Evolutionary conservation across 1,284 basidiomycete species (phyloP), one percentile per base, ranked within the genome.

Genomic region (Laetiporus sulphureus): DNA sequence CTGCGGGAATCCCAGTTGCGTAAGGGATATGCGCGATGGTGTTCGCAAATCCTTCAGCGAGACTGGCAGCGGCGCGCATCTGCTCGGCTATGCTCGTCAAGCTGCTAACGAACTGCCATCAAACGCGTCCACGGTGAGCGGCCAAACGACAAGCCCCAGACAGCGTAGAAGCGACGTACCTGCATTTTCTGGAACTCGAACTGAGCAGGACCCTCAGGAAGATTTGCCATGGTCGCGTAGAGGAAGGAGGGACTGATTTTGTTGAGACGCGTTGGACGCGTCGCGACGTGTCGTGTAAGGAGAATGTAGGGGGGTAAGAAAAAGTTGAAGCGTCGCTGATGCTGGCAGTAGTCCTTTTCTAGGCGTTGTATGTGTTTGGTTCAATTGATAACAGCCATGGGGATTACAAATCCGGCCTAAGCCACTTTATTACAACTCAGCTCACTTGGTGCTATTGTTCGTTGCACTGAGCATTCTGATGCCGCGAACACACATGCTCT

Each of bases 11-110:
- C n/a, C 35, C 40, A 8, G 49, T 47, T 16, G 46, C 51, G 35
- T 54, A 54, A 21, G 53, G 45, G 13, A 56, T 36, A 23, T 51
- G 49, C 12, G 44, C 45, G 23, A 66, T 42, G 36, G 60, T 44
- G 27, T 60, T 56, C 11, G 55, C 46, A 46, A 78, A 81, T 34
- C 67, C 58, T 32, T 84, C 82, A 16, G 75, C 74, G 32, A 77
- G 55, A 38, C 63, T 62, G 4, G 79, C 78, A 44, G 74, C 76
- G 43, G 72, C 68, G 44, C 76, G 73, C 72, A 86, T 71, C 24
- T 71, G 62, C 36, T 73, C 69, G 23, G 79, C 76, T 45, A 82
- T 72, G 21, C 65, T 62, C 44, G 58, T 57, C 46, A 86, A 65
- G 49, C 73, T 72, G 29, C 64, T 57, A 33, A 71, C 66, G 55